These are phyloP conservation scores for Pseudofabraea citricarpa DNA, from an alignment of 2,329 filamentous ascomycete genomes.

Conservation along the genomic window DNA sequence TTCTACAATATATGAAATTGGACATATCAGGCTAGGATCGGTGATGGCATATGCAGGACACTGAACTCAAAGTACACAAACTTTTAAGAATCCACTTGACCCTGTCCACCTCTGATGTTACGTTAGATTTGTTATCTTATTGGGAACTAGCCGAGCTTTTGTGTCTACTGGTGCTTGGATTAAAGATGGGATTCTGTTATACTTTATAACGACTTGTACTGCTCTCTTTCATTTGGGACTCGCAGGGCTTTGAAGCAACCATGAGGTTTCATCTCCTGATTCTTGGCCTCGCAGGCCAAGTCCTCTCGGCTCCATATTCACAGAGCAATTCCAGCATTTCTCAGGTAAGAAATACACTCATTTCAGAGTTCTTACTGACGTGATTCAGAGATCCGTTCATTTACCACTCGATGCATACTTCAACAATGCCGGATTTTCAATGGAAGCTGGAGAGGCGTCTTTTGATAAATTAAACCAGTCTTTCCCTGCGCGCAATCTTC, in stretches of 20 bases:
- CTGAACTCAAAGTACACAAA: not conserved
- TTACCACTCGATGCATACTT: constrained; percentile 30
- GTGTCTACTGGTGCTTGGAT: not conserved
- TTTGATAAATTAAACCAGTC: constrained; percentile 38
- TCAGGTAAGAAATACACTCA: not conserved
- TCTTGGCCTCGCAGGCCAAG: not conserved
- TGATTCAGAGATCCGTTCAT: constrained; percentile 12
- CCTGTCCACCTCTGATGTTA: not conserved
- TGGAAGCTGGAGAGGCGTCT: constrained; percentile 38
- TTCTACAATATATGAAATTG: not conserved
- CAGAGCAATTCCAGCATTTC: not conserved
- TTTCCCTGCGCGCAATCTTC: constrained; percentile 31
- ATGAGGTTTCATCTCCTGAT: not conserved
- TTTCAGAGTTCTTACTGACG: not conserved
- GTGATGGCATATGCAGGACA: not conserved
- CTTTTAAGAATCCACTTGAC: not conserved
- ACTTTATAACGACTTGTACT: not conserved
- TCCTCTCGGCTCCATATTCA: not conserved
- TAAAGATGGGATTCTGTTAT: not conserved
- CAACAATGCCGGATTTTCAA: constrained; percentile 44
- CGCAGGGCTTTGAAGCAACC: not conserved
- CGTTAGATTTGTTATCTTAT: not conserved
- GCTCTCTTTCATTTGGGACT: not conserved
- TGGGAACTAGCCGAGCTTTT: not conserved
- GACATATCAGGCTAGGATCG: not conserved